Evolutionary conservation across 108 stramenopile genomes (phyloP).

Genomic region (Mediolabrus comicus): DNA sequence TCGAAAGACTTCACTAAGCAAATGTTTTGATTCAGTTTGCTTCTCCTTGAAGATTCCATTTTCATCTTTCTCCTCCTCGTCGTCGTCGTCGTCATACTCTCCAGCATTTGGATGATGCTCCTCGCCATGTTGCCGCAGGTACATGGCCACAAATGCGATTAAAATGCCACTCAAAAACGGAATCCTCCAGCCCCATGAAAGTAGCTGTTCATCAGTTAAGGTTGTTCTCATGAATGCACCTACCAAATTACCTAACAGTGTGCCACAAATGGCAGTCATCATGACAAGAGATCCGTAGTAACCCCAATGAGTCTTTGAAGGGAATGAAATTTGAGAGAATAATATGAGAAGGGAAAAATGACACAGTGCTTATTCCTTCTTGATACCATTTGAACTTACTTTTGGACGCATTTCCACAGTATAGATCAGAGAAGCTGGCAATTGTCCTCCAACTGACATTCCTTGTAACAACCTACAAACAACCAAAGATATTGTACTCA

Average conservation of each 20-base stretch:
- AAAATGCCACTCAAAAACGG: slow-evolving; percentile 72
- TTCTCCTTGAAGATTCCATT: not conserved
- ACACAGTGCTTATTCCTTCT: no score
- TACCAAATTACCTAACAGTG: slow-evolving; percentile 61
- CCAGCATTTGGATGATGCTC: slow-evolving; percentile 51
- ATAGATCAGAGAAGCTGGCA: slow-evolving; percentile 59
- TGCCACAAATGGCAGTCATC: slow-evolving; percentile 58
- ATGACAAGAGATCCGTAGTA: slow-evolving; percentile 21
- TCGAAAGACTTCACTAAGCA: slow-evolving; percentile 53
- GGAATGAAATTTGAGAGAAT: no score
- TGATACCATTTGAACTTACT: no score
- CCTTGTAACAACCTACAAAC: slow-evolving; percentile 67
- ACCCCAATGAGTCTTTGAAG: slow-evolving; percentile 19
- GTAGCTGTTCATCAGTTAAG: slow-evolving; percentile 59
- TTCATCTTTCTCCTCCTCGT: slow-evolving; percentile 9
- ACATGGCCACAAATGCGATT: slow-evolving; percentile 54
- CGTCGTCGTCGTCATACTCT: slow-evolving; percentile 31
- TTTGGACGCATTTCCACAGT: slow-evolving; percentile 53
- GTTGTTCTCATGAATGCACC: slow-evolving; percentile 51
- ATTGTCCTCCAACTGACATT: slow-evolving; percentile 63
- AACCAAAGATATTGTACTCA: slow-evolving; percentile 48
- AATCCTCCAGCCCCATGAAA: slow-evolving; percentile 66
- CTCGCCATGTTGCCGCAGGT: slow-evolving; percentile 47
- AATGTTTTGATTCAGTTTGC: slow-evolving; percentile 19
- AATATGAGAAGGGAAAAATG: no score